These are phyloP conservation scores for Xerocomus minutiporus DNA, from an alignment of 1,284 basidiomycete genomes.

Conservation along the genomic window DNA sequence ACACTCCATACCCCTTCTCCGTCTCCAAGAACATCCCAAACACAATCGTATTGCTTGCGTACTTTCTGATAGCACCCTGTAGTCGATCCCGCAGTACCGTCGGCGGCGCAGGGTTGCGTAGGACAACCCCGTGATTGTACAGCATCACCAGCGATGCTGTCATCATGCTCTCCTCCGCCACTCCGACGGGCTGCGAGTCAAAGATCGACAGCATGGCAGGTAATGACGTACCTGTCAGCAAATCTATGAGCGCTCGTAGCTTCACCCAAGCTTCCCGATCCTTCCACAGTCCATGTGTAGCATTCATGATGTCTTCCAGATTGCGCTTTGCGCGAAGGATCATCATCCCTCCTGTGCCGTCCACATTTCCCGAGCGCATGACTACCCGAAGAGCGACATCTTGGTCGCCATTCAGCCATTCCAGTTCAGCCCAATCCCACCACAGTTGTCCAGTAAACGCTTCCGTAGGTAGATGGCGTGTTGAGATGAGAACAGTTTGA, in stretches of 20 bases:
- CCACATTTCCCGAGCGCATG: conserved; percentile 49
- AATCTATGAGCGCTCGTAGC: conserved; percentile 58
- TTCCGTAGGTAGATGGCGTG: conserved; percentile 34
- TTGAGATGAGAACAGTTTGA: conserved; percentile 54
- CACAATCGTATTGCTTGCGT: conserved; percentile 70
- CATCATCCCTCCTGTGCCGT: conserved; percentile 48
- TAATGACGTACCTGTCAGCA: conserved; percentile 46
- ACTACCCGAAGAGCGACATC: conserved; percentile 52
- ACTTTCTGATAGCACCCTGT: conserved; percentile 51
- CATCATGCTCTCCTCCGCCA: conserved; percentile 54
- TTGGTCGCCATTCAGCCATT: conserved; percentile 63
- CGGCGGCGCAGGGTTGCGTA: conserved; percentile 59
- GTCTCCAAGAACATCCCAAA: conserved; percentile 75
- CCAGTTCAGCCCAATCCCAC: conserved; percentile 89
- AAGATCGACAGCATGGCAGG: conserved; percentile 44
- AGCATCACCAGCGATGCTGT: conserved; percentile 57
- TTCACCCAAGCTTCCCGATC: conserved; percentile 60
- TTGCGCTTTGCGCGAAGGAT: conserved; percentile 56
- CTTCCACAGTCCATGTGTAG: conserved; percentile 42
- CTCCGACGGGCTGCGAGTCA: conserved; percentile 38
- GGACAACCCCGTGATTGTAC: conserved; percentile 53
- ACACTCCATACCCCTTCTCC: conserved; percentile 70
- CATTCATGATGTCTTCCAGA: conserved; percentile 45
- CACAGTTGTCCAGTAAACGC: conserved; percentile 54
- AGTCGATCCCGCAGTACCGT: conserved; percentile 56